Evolutionary conservation across 345 rosid species (phyloP).

Genomic region (Erysimum cheiranthoides): DNA sequence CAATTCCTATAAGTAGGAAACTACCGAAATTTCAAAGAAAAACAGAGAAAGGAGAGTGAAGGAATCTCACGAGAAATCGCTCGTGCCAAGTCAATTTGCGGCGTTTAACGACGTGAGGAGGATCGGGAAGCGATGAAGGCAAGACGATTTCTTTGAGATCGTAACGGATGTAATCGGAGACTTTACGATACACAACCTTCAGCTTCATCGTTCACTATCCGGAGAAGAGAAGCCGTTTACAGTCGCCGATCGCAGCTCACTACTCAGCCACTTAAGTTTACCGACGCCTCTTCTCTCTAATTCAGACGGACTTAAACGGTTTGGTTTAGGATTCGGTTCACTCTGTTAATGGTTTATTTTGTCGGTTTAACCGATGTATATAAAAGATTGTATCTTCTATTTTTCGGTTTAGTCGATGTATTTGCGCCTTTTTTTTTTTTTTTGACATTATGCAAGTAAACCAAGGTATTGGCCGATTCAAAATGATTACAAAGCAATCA

Average conservation of each 20-base stretch:
- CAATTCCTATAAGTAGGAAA: not conserved
- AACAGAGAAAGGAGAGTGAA: not conserved
- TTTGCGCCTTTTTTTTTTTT: no score
- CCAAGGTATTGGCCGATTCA: no score
- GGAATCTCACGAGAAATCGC: slow-evolving; percentile 57
- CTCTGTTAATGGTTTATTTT: not conserved
- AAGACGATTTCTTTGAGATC: slow-evolving; percentile 92
- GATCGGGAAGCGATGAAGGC: slow-evolving; percentile 89
- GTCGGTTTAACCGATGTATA: not conserved
- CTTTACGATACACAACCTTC: slow-evolving; percentile 60
- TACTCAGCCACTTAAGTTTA: not conserved
- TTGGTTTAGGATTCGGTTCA: slow-evolving; percentile 27
- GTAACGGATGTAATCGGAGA: slow-evolving; percentile 73
- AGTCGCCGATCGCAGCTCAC: slow-evolving; percentile 7
- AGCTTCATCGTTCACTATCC: slow-evolving; percentile 58
- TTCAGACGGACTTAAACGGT: not conserved
- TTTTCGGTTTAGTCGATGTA: no score
- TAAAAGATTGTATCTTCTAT: no score
- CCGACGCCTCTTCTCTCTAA: not conserved
- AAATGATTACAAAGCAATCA: no score
- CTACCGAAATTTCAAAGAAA: not conserved
- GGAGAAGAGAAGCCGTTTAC: slow-evolving; percentile 29
- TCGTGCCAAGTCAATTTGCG: slow-evolving; percentile 86
- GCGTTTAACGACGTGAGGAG: slow-evolving; percentile 78
- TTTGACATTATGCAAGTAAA: no score